Percentiles rank a stretch among this genome's conserved stretches.
Evolutionary conservation across 108 stramenopile genomes (phyloP).

Genomic region (Discostella pseudostelligera): DNA sequence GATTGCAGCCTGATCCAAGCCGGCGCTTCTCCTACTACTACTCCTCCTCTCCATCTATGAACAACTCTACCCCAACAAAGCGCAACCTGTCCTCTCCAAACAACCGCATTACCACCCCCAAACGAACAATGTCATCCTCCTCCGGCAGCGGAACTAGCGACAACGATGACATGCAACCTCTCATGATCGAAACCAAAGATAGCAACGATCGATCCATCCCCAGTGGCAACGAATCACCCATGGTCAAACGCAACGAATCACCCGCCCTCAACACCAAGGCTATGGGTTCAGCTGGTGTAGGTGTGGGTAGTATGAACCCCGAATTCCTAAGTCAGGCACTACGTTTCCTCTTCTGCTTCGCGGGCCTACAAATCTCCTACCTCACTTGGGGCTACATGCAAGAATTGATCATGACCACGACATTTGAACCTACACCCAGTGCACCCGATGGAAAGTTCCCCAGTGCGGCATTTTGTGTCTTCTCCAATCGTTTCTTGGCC

Average conservation of each 20-base stretch:
- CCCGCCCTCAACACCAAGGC: not conserved
- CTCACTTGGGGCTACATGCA: conserved; percentile 96
- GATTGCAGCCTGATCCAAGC: too few relatives aligned
- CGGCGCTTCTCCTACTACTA: not conserved
- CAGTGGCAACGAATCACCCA: conserved; percentile 14
- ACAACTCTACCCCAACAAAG: conserved; percentile 2
- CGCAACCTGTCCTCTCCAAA: conserved; percentile 4
- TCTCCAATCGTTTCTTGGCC: conserved; percentile 95
- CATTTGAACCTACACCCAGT: conserved; percentile 72
- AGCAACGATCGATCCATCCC: conserved; percentile 20
- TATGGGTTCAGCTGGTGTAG: not conserved
- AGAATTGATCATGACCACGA: conserved; percentile 95
- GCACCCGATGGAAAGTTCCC: conserved; percentile 88
- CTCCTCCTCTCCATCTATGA: conserved; percentile 1
- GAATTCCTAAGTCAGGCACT: conserved; percentile 22
- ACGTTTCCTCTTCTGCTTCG: conserved; percentile 52
- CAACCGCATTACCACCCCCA: not conserved
- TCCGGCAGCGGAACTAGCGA: too few relatives aligned
- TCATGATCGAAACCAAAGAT: conserved; percentile 20
- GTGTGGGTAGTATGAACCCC: not conserved
- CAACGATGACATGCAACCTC: conserved; percentile 6
- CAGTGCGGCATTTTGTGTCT: conserved; percentile 95
- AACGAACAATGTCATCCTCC: conserved; percentile 10
- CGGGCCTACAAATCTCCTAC: conserved; percentile 76
- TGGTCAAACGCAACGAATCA: conserved; percentile 14